A percentile compares a stretch with the other conserved stretches of the same genome.
Conservation (phyloP, 768 basidiomycete genomes). For the Galerina marginata region DNA sequence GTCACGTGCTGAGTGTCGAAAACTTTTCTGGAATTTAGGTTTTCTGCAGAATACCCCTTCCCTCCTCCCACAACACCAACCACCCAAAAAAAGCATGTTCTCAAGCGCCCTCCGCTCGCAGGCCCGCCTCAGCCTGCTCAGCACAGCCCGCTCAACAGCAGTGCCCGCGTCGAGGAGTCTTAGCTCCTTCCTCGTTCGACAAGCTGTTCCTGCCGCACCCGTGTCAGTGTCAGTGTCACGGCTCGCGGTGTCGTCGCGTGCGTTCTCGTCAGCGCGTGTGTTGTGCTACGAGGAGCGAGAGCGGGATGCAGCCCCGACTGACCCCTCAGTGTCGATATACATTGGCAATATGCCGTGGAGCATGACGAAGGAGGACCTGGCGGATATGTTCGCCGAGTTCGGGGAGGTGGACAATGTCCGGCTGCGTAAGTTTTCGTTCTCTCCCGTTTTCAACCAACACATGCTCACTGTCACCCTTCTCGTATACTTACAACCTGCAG, state of each 20-base stretch:
- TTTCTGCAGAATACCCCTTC: neutral
- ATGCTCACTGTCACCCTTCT: neutral
- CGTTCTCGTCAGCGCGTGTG: constrained; percentile 26
- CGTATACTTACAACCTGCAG: constrained; percentile 11
- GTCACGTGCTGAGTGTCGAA: neutral
- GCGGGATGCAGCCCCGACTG: neutral
- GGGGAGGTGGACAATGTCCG: constrained; percentile 44
- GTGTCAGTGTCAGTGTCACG: constrained; percentile 5
- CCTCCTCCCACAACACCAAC: constrained; percentile 4
- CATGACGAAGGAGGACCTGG: constrained; percentile 44
- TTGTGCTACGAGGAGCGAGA: neutral
- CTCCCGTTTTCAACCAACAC: neutral
- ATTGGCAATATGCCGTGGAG: constrained; percentile 61
- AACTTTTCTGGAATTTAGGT: neutral
- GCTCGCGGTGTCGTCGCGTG: constrained; percentile 16
- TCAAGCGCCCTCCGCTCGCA: constrained; percentile 41
- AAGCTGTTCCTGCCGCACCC: constrained; percentile 6
- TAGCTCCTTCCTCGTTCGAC: constrained; percentile 11
- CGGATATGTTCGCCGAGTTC: constrained; percentile 46
- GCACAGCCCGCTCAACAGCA: constrained; percentile 25
- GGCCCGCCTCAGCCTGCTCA: constrained; percentile 34
- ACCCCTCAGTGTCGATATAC: constrained; percentile 47
- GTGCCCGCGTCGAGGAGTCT: constrained; percentile 15
- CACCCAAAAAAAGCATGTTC: constrained; percentile 36
- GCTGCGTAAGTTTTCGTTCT: constrained; percentile 42